Evolutionary conservation across 768 basidiomycete genomes (phyloP).

Genomic region (Lactarius vividus): DNA sequence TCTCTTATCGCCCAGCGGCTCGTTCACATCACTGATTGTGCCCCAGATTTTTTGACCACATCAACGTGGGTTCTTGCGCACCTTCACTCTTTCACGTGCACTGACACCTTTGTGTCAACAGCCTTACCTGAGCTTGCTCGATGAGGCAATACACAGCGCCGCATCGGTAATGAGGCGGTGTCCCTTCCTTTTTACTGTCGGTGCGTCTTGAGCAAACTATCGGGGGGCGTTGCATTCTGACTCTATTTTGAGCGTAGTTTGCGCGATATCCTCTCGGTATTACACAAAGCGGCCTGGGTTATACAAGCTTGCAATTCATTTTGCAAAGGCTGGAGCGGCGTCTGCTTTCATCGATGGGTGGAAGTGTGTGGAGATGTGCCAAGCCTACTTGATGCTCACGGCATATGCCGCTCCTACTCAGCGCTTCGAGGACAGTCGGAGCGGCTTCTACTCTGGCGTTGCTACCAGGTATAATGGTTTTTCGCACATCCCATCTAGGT

Average conservation of each 20-base stretch:
- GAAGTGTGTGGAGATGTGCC: slow-evolving; percentile 72
- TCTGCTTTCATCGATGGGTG: slow-evolving; percentile 57
- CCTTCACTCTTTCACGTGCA: slow-evolving; percentile 19
- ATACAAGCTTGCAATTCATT: slow-evolving; percentile 56
- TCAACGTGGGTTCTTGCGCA: slow-evolving; percentile 44
- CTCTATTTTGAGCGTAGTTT: slow-evolving; percentile 42
- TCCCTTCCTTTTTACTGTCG: slow-evolving; percentile 60
- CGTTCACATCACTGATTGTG: slow-evolving; percentile 1
- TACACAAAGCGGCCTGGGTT: slow-evolving; percentile 54
- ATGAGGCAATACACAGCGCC: slow-evolving; percentile 55
- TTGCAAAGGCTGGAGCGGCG: slow-evolving; percentile 60
- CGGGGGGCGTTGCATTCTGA: neutral
- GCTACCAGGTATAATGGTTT: slow-evolving; percentile 51
- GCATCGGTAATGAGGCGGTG: slow-evolving; percentile 50
- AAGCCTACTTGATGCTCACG: slow-evolving; percentile 69
- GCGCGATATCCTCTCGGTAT: slow-evolving; percentile 67
- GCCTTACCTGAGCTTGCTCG: slow-evolving; percentile 59
- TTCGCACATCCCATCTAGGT: neutral
- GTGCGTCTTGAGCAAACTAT: slow-evolving; percentile 39
- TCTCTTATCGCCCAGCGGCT: neutral
- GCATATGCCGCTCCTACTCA: slow-evolving; percentile 61
- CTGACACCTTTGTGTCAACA: slow-evolving; percentile 29
- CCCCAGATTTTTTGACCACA: slow-evolving; percentile 49
- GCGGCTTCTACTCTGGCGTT: slow-evolving; percentile 70
- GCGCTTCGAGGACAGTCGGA: slow-evolving; percentile 67